These are phyloP conservation scores for Cenchrus purpureus DNA, from an alignment of 176 grass and related monocot species.

Conservation along the genomic window DNA sequence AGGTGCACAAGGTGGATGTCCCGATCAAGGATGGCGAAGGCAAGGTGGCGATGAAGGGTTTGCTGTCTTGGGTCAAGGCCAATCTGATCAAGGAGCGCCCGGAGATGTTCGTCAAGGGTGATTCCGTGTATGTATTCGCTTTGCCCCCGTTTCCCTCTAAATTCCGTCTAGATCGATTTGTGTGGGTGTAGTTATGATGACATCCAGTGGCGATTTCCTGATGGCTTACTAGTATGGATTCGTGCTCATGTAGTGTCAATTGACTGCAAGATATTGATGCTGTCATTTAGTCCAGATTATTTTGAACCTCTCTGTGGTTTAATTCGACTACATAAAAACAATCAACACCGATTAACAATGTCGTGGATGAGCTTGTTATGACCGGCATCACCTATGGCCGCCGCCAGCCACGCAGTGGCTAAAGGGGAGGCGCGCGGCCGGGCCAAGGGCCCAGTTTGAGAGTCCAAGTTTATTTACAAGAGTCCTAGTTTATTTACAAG, in stretches of 20 bases:
- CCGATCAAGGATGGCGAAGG: slow-evolving; percentile 41
- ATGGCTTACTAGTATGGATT: background rate
- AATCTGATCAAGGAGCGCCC: slow-evolving; percentile 95
- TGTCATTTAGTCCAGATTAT: background rate
- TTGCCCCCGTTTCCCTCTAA: background rate
- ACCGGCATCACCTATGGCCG: too few species aligned
- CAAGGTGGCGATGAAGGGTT: slow-evolving; percentile 59
- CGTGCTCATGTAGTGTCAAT: background rate
- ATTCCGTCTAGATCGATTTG: background rate
- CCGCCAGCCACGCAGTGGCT: too few species aligned
- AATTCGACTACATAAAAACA: background rate
- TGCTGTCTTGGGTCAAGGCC: slow-evolving; percentile 80
- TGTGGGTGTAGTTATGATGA: background rate
- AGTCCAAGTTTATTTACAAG: too few species aligned
- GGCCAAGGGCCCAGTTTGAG: too few species aligned
- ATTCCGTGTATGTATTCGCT: slow-evolving; percentile 62
- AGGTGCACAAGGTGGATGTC: slow-evolving; percentile 80
- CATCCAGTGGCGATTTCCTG: background rate
- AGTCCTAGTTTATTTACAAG: too few species aligned
- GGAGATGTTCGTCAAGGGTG: slow-evolving; percentile 94
- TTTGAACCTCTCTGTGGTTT: background rate
- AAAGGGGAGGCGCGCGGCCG: too few species aligned
- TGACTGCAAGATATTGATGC: background rate
- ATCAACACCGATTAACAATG: background rate
- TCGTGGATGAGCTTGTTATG: background rate